Evolutionary conservation across 2,329 filamentous ascomycete species (phyloP), one percentile per base, ranked within the genome.

Genomic region (Colletotrichum coccodes): DNA sequence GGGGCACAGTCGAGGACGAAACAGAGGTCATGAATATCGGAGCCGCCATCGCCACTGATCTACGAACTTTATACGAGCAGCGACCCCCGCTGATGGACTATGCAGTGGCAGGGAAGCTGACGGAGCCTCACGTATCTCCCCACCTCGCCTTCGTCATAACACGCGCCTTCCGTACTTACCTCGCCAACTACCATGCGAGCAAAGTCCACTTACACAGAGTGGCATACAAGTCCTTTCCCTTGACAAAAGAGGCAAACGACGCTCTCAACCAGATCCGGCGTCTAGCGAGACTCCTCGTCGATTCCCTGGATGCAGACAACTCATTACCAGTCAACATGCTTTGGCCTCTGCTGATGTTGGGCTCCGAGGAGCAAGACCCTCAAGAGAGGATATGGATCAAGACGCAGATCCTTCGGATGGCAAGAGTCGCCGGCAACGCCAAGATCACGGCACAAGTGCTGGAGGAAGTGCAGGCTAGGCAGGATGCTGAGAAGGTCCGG

Each of bases 181-280:
- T 87, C 21, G 85, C 86, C 57, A 89, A 88, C 72, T 89, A 86
- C 75, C 83, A 87, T 71, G 86, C 86, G 7, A 85, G 83, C 71
- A 86, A 85, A 70, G 81, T 89, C 32, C 85, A 88, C 71, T 79
- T 89, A 3, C 87, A 89, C 72, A 81, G 86, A 3, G 86, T 89
- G 9, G 87, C 87, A 3, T 88, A 88, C 75, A 86, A 85, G 72
- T 80, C 78, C 23, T 79, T 88, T 6, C 86, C 87, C 1, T 77
- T 87, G 47, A 87, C 86, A 0, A 77, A 79, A n/a, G 84, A 87
- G 60, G 81, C 85, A 1, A 75, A 74, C 2, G 80, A 83, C 36
- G 86, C 85, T 1, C 79, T 87, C 61, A 74, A 75, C n/a, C 83
- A 84, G 49, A 87, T 87, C 68, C 83, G 83, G 32, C 79, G 77